These are phyloP conservation scores for Aspergillus haitiensis DNA, from an alignment of 495 filamentous ascomycete genomes.

Conservation along the genomic window DNA sequence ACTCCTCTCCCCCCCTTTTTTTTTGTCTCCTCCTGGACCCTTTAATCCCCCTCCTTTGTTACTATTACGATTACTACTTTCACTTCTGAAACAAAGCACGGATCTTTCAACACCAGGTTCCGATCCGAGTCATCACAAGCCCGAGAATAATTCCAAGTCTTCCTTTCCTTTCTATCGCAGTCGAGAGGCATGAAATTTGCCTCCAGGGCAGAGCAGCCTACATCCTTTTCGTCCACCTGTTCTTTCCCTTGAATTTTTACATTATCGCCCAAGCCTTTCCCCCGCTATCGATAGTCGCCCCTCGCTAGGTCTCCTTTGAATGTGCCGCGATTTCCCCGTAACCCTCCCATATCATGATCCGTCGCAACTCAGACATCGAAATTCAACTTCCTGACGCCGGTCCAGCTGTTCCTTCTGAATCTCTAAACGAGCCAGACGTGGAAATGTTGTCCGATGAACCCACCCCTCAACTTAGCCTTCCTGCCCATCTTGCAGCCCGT, in stretches of 20 bases:
- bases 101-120: constrained; percentile 33
- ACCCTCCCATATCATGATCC: constrained; percentile 39
- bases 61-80: constrained; percentile 1
- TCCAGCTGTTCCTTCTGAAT: constrained; percentile 33
- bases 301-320: constrained; percentile 1
- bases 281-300: constrained; percentile 23
- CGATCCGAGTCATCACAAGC: constrained; percentile 6
- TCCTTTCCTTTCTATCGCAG: constrained; percentile 11
- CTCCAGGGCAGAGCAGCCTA: constrained; percentile 3
- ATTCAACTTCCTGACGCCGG: constrained; percentile 46
- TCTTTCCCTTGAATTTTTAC: neutral
- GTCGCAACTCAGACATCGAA: constrained; percentile 50
- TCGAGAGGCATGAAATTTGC: neutral
- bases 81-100: constrained; percentile 43
- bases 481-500: constrained; percentile 81
- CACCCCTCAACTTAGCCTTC: constrained; percentile 57
- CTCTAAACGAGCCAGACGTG: constrained; percentile 37
- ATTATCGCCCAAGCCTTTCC: constrained; percentile 25
- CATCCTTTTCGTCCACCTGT: constrained; percentile 7
- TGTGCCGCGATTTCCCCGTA: constrained; percentile 7
- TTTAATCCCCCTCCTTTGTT: constrained; percentile 3
- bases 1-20: constrained; percentile 15
- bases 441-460: constrained; percentile 51
- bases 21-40: constrained; percentile 12
- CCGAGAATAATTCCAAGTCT: neutral